Conservation (phyloP, 2,329 filamentous ascomycete species). For the Aschersonia sp. region DNA sequence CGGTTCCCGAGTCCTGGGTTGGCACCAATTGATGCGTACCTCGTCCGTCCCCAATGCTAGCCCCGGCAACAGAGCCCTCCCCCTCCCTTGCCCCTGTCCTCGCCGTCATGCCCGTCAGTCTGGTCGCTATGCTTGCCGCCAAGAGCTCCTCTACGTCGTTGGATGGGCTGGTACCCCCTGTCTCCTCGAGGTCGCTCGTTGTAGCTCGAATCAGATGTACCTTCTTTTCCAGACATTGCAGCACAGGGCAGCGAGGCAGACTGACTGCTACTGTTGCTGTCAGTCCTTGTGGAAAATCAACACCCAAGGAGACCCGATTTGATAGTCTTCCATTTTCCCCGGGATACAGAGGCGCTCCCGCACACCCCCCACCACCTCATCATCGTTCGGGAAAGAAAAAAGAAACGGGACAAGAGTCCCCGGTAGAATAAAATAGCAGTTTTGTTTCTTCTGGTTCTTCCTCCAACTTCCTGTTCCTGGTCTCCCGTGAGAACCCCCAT, state of each 20-base stretch:
- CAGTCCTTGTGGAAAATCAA: neutral
- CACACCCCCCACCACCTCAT: constrained; percentile 4
- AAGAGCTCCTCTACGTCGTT: neutral
- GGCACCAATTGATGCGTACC: neutral
- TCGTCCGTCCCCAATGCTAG: neutral
- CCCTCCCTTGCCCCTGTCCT: neutral
- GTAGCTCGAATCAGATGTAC: constrained; percentile 3
- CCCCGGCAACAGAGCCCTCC: constrained; percentile 1
- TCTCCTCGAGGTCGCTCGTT: neutral
- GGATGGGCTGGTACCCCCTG: neutral
- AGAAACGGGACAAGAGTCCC: constrained; percentile 4
- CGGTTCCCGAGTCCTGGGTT: constrained; percentile 1
- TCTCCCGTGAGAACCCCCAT: neutral
- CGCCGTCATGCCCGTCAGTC: neutral
- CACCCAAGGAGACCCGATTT: neutral
- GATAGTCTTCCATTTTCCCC: neutral
- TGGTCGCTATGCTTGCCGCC: neutral
- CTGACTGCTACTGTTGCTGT: neutral
- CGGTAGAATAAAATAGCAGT: constrained; percentile 1
- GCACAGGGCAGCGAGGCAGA: neutral
- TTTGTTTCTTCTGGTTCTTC: neutral
- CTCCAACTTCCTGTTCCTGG: constrained; percentile 1
- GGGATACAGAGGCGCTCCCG: constrained; percentile 1
- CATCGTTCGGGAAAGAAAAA: constrained; percentile 4
- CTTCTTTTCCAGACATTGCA: neutral